Conservation (phyloP, 257 asterid species). For the Verbena officinalis region DNA sequence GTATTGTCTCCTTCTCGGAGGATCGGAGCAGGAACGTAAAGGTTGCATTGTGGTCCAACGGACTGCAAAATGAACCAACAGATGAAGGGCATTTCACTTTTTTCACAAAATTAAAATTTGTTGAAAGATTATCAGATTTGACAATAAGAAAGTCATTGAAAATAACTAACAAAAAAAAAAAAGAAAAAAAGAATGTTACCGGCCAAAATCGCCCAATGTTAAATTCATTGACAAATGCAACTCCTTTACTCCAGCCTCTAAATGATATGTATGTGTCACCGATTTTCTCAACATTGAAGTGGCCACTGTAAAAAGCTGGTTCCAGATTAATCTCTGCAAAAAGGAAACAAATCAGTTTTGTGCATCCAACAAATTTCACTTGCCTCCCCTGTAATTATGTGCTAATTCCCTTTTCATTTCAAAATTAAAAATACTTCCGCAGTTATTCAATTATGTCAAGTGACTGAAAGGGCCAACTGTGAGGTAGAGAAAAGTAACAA, state of each 20-base stretch:
- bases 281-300: constrained; percentile 53
- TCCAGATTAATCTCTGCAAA: constrained; percentile 48
- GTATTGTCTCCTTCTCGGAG: constrained; percentile 69
- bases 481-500: too few species aligned
- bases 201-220: constrained; percentile 95
- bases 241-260: constrained; percentile 89
- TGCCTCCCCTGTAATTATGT: background rate
- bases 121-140: background rate
- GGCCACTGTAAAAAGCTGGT: constrained; percentile 78
- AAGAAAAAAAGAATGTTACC: constrained; percentile 39
- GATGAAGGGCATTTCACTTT: constrained; percentile 8
- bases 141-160: background rate
- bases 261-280: constrained; percentile 81
- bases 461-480: too few species aligned
- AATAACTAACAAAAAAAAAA: background rate
- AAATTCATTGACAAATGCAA: constrained; percentile 70
- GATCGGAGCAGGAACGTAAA: constrained; percentile 87
- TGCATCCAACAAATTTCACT: background rate
- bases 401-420: too few species aligned
- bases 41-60: constrained; percentile 90
- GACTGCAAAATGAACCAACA: constrained; percentile 56
- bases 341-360: constrained; percentile 25
- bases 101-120: background rate
- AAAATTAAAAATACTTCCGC: too few species aligned
- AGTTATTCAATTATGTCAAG: too few species aligned